Conservation (phyloP, 257 asterid species). For the Capsicum rhomboideum region DNA sequence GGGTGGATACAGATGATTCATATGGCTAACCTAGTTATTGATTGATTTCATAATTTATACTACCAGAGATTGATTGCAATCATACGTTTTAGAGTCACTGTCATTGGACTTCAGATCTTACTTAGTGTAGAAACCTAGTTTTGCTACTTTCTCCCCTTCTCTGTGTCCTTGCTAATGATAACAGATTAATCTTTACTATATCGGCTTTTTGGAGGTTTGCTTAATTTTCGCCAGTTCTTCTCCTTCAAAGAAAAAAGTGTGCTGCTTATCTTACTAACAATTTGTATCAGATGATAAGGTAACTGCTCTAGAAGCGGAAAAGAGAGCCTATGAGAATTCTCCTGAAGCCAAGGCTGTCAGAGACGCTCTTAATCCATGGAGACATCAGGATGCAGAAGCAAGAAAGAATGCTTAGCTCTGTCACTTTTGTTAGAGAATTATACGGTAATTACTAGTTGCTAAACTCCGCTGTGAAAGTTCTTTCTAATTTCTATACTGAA, state of each 20-base stretch:
- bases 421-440: not conserved
- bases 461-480: not conserved
- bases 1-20: not conserved
- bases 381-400: slow-evolving; percentile 34
- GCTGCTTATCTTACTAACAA: slow-evolving; percentile 1
- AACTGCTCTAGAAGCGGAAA: slow-evolving; percentile 79
- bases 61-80: not conserved
- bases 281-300: slow-evolving; percentile 76
- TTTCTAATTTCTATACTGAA: not conserved
- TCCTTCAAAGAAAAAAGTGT: not conserved
- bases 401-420: slow-evolving; percentile 30
- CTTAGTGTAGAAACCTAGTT: not conserved
- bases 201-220: not conserved
- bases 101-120: not conserved
- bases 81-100: not conserved
- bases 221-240: not conserved
- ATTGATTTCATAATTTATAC: not conserved
- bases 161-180: not conserved
- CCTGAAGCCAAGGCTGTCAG: slow-evolving; percentile 84
- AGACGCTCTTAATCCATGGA: slow-evolving; percentile 96
- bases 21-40: not conserved
- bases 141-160: not conserved
- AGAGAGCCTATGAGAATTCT: slow-evolving; percentile 67
- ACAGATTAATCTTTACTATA: not conserved
- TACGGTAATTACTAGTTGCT: not conserved